Evolutionary conservation across 139 green algal genomes (phyloP).

Genomic region (Chlamydomonas sphaeroides): DNA sequence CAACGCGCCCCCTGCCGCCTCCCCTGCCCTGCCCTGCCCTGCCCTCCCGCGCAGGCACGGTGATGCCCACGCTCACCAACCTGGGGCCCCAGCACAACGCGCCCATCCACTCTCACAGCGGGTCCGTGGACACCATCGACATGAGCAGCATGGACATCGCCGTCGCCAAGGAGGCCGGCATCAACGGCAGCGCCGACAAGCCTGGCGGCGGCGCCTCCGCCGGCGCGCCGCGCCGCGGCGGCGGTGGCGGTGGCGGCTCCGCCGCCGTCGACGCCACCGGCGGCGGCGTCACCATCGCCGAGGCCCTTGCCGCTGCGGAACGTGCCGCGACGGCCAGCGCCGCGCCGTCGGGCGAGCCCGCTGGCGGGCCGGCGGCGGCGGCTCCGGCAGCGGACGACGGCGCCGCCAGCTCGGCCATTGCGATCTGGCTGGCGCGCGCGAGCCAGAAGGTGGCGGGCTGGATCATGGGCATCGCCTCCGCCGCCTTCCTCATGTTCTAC

Average conservation of each 20-base stretch:
- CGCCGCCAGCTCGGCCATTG: neutral
- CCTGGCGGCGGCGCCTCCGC: no score
- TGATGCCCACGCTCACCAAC: constrained; percentile 56
- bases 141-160: constrained; percentile 14
- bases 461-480: constrained; percentile 68
- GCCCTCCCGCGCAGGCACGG: constrained; percentile 15
- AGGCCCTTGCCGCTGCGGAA: neutral
- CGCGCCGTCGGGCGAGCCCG: no score
- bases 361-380: neutral
- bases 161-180: neutral
- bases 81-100: constrained; percentile 38
- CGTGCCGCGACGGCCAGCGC: neutral
- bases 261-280: neutral
- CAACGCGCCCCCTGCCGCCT: neutral
- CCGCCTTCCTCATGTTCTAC: constrained; percentile 81
- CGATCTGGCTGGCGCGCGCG: constrained; percentile 44
- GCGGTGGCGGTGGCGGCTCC: neutral
- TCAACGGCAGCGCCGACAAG: no score
- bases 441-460: constrained; percentile 71
- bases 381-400: neutral
- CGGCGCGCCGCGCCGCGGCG: no score
- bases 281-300: constrained; percentile 20
- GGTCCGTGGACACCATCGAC: constrained; percentile 11
- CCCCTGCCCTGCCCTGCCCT: neutral
- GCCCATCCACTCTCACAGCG: constrained; percentile 16